Evolutionary conservation across 2,329 filamentous ascomycete species (phyloP).

Genomic region (Clarireedia paspali): DNA sequence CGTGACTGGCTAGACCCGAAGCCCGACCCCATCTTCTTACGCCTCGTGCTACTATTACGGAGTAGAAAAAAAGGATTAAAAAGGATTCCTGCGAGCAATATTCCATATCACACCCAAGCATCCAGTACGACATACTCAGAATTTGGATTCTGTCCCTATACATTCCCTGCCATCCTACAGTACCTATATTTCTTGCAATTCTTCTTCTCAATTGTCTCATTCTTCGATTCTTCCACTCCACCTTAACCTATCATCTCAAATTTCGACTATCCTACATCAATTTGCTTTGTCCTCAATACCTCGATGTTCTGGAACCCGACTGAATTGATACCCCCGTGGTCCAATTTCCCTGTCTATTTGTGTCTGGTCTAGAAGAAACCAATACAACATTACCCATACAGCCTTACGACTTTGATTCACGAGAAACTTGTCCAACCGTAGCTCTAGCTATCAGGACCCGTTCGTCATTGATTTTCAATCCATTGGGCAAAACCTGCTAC

Average conservation of each 20-base stretch:
- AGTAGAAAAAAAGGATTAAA: too few relatives aligned
- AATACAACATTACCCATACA: not conserved
- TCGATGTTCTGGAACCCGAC: not conserved
- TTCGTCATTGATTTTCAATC: not conserved
- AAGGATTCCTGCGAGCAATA: too few relatives aligned
- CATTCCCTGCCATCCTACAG: too few relatives aligned
- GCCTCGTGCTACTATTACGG: too few relatives aligned
- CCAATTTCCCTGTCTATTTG: not conserved
- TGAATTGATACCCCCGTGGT: conserved; percentile 1
- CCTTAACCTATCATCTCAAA: not conserved
- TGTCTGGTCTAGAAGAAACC: not conserved
- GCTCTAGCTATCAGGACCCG: not conserved
- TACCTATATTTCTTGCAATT: not conserved
- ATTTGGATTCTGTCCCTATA: too few relatives aligned
- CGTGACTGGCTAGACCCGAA: too few relatives aligned
- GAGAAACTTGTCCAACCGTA: not conserved
- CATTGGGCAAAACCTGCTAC: not conserved
- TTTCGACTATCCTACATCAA: not conserved
- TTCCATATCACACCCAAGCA: too few relatives aligned
- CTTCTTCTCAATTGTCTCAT: not conserved
- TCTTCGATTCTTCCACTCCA: too few relatives aligned
- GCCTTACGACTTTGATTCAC: not conserved
- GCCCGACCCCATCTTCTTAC: too few relatives aligned
- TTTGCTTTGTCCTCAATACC: not conserved
- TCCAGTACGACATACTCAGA: too few relatives aligned